These are phyloP conservation scores for Saccharomycopsis capsularis DNA, from an alignment of 805 yeast species.

Conservation along the genomic window DNA sequence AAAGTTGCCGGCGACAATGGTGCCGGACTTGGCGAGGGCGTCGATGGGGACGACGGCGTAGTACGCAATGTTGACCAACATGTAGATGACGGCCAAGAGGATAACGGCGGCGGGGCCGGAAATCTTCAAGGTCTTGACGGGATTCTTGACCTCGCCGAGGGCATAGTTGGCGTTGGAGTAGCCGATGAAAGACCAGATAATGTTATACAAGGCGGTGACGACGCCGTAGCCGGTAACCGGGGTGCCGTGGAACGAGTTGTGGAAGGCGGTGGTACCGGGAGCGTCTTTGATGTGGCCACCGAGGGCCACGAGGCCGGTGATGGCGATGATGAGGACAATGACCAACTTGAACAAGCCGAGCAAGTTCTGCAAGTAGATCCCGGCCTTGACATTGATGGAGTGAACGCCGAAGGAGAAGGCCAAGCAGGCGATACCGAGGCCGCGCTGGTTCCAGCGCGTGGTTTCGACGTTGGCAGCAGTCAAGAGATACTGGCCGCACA, in stretches of 20 bases:
- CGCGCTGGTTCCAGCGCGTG: slow-evolving; percentile 72
- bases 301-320: slow-evolving; percentile 79
- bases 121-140: slow-evolving; percentile 55
- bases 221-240: slow-evolving; percentile 59
- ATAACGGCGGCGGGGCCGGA: slow-evolving; percentile 74
- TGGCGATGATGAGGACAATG: slow-evolving; percentile 60
- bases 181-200: slow-evolving; percentile 81
- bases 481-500: slow-evolving; percentile 70
- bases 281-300: slow-evolving; percentile 57
- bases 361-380: slow-evolving; percentile 56
- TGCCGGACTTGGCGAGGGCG: slow-evolving; percentile 51
- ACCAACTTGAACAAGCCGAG: slow-evolving; percentile 68
- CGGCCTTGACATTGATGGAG: slow-evolving; percentile 53
- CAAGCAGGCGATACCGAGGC: slow-evolving; percentile 67
- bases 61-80: slow-evolving; percentile 73
- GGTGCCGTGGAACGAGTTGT: slow-evolving; percentile 42
- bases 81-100: slow-evolving; percentile 55
- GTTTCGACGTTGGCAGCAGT: slow-evolving; percentile 64
- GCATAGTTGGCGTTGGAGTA: slow-evolving; percentile 82
- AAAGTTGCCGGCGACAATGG: slow-evolving; percentile 69
- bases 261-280: slow-evolving; percentile 53
- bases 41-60: slow-evolving; percentile 75
- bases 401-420: slow-evolving; percentile 64
- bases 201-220: slow-evolving; percentile 71
- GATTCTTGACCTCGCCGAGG: slow-evolving; percentile 70